Conservation (phyloP, 805 yeast genomes). For the Candida vaughaniae region DNA sequence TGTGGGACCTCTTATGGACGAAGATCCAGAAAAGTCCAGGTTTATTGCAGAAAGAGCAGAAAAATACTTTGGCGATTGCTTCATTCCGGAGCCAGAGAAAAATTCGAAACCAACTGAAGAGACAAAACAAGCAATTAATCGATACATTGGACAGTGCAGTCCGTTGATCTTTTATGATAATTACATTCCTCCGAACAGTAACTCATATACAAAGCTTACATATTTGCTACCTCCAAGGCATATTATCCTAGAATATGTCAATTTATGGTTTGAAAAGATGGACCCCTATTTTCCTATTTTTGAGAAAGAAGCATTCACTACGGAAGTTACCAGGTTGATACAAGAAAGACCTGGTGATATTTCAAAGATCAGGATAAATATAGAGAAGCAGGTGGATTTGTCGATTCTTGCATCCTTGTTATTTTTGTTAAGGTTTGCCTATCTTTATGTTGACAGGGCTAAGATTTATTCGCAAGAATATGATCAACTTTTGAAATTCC, state of each 20-base stretch:
- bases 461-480: background rate
- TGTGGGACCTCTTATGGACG: conserved; percentile 10
- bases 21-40: conserved; percentile 1
- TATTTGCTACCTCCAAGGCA: conserved; percentile 11
- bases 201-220: conserved; percentile 3
- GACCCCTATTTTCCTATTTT: conserved; percentile 61
- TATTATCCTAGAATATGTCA: conserved; percentile 50
- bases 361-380: conserved; percentile 1
- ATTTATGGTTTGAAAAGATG: conserved; percentile 56
- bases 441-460: conserved; percentile 21
- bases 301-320: conserved; percentile 50
- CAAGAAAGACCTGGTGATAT: conserved; percentile 1
- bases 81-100: conserved; percentile 10
- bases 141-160: conserved; percentile 3
- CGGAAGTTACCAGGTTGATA: conserved; percentile 38
- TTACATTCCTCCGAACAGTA: conserved; percentile 7
- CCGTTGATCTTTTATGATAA: conserved; percentile 6
- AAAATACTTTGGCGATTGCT: conserved; percentile 10
- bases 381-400: conserved; percentile 21
- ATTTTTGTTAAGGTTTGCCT: conserved; percentile 36
- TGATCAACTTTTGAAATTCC: conserved; percentile 29
- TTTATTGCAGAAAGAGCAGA: conserved; percentile 4
- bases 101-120: background rate
- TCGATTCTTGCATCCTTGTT: conserved; percentile 33
- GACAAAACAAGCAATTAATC: conserved; percentile 6